Conservation (phyloP, 345 rosid species). For the Laguncularia racemosa region DNA sequence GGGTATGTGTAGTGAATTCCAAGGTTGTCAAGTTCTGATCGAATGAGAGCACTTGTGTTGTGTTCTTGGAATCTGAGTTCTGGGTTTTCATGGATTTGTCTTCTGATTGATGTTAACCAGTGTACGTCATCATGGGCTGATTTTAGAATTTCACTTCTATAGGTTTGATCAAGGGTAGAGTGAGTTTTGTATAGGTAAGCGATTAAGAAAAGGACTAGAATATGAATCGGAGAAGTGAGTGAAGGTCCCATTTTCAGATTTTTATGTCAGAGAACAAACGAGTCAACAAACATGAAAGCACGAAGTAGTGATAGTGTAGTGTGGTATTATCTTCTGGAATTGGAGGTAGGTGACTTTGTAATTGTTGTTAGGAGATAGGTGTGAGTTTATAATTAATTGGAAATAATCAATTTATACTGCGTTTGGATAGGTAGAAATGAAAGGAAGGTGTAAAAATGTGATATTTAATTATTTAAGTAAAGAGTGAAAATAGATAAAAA, state of each 20-base stretch:
- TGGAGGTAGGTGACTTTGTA: too few relatives aligned
- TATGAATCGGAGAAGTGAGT: slow-evolving; percentile 2
- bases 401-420: too few relatives aligned
- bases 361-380: too few relatives aligned
- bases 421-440: too few relatives aligned
- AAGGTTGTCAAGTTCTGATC: slow-evolving; percentile 49
- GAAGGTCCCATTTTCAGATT: not conserved
- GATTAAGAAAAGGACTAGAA: slow-evolving; percentile 8
- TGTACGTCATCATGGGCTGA: slow-evolving; percentile 40
- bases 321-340: too few relatives aligned
- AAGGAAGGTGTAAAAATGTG: too few relatives aligned
- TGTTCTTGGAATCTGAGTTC: slow-evolving; percentile 67
- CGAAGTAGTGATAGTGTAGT: too few relatives aligned
- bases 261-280: too few relatives aligned
- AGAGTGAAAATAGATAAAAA: too few relatives aligned
- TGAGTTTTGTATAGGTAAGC: not conserved
- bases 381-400: too few relatives aligned
- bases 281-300: too few relatives aligned
- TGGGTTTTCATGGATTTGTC: slow-evolving; percentile 81
- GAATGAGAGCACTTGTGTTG: slow-evolving; percentile 68
- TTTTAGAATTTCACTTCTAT: slow-evolving; percentile 23
- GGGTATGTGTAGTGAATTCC: slow-evolving; percentile 57
- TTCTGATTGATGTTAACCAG: slow-evolving; percentile 56
- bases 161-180: slow-evolving; percentile 11
- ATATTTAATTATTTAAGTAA: too few relatives aligned